Conservation (phyloP, 1,284 basidiomycete species). For the Rhodotorula sp. region DNA sequence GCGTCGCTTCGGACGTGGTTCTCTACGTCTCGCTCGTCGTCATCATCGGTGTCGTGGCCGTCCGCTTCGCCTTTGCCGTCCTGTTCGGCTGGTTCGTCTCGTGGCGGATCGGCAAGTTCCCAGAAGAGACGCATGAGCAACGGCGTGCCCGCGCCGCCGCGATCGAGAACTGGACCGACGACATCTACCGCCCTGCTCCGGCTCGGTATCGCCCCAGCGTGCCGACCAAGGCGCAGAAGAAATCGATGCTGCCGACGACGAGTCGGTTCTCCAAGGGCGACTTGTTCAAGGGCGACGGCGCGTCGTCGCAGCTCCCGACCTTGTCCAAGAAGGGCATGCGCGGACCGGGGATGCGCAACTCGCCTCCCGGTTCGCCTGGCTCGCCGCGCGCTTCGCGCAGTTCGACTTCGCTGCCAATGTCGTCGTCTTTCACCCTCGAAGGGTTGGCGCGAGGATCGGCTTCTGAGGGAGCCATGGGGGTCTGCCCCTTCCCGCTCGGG, state of each 20-base stretch:
- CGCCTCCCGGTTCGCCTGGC: conserved; percentile 71
- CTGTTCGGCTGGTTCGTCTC: conserved; percentile 97
- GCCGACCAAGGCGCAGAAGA: conserved; percentile 55
- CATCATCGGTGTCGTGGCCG: conserved; percentile 93
- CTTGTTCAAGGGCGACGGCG: conserved; percentile 23
- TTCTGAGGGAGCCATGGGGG: conserved; percentile 32
- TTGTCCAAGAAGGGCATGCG: conserved; percentile 32
- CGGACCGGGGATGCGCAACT: conserved; percentile 51
- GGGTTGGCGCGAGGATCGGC: conserved; percentile 24
- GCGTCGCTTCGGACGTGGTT: conserved; percentile 90
- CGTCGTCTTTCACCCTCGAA: conserved; percentile 36
- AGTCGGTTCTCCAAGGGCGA: conserved; percentile 77
- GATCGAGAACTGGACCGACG: conserved; percentile 94
- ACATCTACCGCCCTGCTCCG: conserved; percentile 93
- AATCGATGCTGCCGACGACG: conserved; percentile 68
- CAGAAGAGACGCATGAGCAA: conserved; percentile 87
- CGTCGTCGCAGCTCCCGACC: background rate
- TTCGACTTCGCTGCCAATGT: conserved; percentile 66
- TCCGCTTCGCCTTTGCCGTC: conserved; percentile 95
- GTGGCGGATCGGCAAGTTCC: conserved; percentile 89
- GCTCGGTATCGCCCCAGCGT: conserved; percentile 88
- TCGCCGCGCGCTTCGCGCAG: conserved; percentile 70
- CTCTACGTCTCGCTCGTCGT: conserved; percentile 93
- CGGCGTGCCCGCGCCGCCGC: conserved; percentile 86
- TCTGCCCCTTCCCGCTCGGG: conserved; percentile 82